Conservation (phyloP, 2,329 filamentous ascomycete genomes). For the Aspergillus pseudoviridinutans region DNA sequence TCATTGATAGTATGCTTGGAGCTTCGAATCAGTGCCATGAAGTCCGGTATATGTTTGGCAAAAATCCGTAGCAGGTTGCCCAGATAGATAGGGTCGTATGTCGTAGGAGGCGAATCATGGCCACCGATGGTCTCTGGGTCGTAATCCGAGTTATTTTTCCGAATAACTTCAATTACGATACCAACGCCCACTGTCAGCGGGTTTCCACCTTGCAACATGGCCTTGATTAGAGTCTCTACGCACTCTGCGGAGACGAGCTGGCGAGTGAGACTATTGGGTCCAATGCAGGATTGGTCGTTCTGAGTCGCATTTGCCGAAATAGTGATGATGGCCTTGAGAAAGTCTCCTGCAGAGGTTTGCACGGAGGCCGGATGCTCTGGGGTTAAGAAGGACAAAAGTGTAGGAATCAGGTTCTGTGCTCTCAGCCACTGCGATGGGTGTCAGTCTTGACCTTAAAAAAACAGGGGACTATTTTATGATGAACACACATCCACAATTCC, state of each 20-base stretch:
- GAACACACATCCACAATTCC: constrained; percentile 82
- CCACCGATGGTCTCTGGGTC: constrained; percentile 86
- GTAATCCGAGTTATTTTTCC: constrained; percentile 99
- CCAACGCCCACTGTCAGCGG: constrained; percentile 93
- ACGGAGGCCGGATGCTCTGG: constrained; percentile 83
- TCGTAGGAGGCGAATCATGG: constrained; percentile 72
- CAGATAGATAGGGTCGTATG: constrained; percentile 90
- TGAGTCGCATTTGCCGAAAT: constrained; percentile 98
- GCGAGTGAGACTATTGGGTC: constrained; percentile 91
- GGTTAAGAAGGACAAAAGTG: constrained; percentile 78
- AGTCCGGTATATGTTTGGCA: constrained; percentile 84
- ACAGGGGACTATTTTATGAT: neutral
- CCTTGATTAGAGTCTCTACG: constrained; percentile 75
- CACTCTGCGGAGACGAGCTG: constrained; percentile 87
- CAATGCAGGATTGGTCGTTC: constrained; percentile 98
- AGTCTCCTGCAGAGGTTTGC: constrained; percentile 94
- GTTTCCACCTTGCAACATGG: constrained; percentile 93
- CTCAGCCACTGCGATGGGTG: constrained; percentile 70
- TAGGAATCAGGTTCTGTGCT: constrained; percentile 80
- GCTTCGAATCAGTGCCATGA: constrained; percentile 85
- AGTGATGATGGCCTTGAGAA: constrained; percentile 97
- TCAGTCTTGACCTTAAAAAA: constrained; percentile 2
- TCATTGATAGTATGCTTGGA: constrained; percentile 57
- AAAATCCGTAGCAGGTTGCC: constrained; percentile 86
- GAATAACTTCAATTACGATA: constrained; percentile 96